Evolutionary conservation across 1,139 yeast genomes (phyloP), one percentile per base, ranked within the genome.

Genomic region (Zygosaccharomyces sapae): DNA sequence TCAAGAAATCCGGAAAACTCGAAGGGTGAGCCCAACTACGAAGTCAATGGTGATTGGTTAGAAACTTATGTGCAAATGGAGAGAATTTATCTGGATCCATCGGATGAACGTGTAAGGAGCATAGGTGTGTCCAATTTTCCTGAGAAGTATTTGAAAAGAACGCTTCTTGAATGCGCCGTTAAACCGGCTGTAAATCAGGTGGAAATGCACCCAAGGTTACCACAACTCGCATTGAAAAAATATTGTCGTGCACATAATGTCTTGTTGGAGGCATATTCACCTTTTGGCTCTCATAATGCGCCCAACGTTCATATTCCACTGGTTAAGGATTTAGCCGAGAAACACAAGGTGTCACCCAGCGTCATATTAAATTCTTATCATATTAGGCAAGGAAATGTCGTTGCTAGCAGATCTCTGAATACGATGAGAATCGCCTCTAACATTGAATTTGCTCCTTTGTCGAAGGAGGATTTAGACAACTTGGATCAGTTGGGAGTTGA

Each of bases 41-140:
- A 70, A 49, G 72, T 68, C 51, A 74, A 72, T 42, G 72, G 63
- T 19, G 71, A 70, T 45, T 79, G 64, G 56, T 65, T 78, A 33
- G 73, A 71, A 5, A 76, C 79, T 9, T 80, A 77, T 59, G 69
- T 73, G 51, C 68, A 66, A 29, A 51, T 80, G 48, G 79, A 77
- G 53, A 69, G 72, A n/a, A 66, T 78, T 9, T 70, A 69, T 55
- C 57, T 69, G 52, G 62, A 60, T 38, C 55, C 60, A 27, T 65
- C 70, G 24, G 74, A 72, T 31, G 67, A 68, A 0, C 54, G 64
- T 49, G 69, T 74, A 25, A 78, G 70, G 59, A 73, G 82, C 40
- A 74, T 81, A 58, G 87, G 86, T 51, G 83, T 81, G 35, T 79
- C 83, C 6, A 81, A 81, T 66, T 80, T 71, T 61, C 73, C 80